Conservation (phyloP, 805 yeast genomes). For the Metschnikowia kunwiensis region DNA sequence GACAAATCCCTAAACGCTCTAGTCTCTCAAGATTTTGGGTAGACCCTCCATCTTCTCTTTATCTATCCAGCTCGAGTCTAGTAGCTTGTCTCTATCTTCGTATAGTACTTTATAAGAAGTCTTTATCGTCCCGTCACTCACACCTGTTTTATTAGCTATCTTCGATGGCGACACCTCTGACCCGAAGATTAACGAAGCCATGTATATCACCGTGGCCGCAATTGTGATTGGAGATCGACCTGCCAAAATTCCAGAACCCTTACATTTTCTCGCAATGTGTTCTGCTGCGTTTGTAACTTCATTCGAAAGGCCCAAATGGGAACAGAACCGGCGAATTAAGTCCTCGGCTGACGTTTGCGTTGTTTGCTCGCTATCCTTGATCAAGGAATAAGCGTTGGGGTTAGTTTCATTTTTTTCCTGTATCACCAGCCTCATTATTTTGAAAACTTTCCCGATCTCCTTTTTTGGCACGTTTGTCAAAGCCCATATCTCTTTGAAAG, state of each 20-base stretch:
- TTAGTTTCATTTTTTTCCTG: constrained; percentile 48
- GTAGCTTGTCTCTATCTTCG: constrained; percentile 60
- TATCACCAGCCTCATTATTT: constrained; percentile 64
- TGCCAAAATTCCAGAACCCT: constrained; percentile 88
- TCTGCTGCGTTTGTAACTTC: constrained; percentile 91
- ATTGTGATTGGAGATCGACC: constrained; percentile 97
- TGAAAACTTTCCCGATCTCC: constrained; percentile 90
- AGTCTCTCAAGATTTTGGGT: constrained; percentile 21
- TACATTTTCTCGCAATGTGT: constrained; percentile 82
- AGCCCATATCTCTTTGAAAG: constrained; percentile 94
- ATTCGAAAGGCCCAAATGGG: constrained; percentile 83
- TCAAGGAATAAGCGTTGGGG: constrained; percentile 38
- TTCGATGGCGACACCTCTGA: constrained; percentile 70
- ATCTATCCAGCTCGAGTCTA: constrained; percentile 76
- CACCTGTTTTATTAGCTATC: constrained; percentile 91
- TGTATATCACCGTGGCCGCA: constrained; percentile 95
- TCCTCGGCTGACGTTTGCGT: constrained; percentile 92
- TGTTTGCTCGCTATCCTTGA: constrained; percentile 55
- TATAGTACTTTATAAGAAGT: constrained; percentile 81
- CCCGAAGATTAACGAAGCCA: constrained; percentile 87
- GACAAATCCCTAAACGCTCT: too few relatives aligned
- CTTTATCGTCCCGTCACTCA: constrained; percentile 95
- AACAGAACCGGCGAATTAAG: constrained; percentile 91
- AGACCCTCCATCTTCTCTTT: constrained; percentile 53
- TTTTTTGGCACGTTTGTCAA: constrained; percentile 89